Percentiles rank a stretch among this genome's conserved stretches.
Evolutionary conservation across 805 yeast species (phyloP).

Genomic region (Kregervanrija fluxuum): DNA sequence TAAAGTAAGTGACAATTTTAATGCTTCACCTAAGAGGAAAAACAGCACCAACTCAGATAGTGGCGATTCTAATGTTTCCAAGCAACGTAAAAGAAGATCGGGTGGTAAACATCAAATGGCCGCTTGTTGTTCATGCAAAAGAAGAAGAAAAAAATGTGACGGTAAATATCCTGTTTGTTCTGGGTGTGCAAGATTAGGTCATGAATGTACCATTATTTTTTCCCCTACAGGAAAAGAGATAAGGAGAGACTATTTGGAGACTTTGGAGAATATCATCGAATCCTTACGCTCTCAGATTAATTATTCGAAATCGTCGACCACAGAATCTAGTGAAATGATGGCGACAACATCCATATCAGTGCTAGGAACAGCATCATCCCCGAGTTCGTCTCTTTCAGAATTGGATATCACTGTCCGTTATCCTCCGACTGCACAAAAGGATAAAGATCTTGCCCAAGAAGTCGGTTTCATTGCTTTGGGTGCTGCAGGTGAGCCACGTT

Average conservation of each 20-base stretch:
- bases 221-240: constrained; percentile 41
- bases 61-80: no score
- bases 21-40: no score
- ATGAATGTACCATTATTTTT: constrained; percentile 40
- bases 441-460: constrained; percentile 21
- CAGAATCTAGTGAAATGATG: no score
- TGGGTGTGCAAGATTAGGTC: constrained; percentile 33
- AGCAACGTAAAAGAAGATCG: no score
- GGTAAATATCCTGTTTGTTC: constrained; percentile 43
- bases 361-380: no score
- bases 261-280: constrained; percentile 31
- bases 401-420: background rate
- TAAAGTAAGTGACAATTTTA: no score
- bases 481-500: constrained; percentile 24
- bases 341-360: no score
- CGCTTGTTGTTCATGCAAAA: constrained; percentile 45
- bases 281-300: background rate
- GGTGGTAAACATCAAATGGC: constrained; percentile 30
- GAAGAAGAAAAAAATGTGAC: constrained; percentile 44
- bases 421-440: constrained; percentile 3
- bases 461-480: constrained; percentile 26
- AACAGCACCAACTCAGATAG: no score
- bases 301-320: background rate
- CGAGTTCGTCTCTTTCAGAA: background rate
- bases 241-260: constrained; percentile 38